Base-by-base conservation (phyloP, 768 basidiomycete species). In the Chalciporus pseudorubinellus region DNA sequence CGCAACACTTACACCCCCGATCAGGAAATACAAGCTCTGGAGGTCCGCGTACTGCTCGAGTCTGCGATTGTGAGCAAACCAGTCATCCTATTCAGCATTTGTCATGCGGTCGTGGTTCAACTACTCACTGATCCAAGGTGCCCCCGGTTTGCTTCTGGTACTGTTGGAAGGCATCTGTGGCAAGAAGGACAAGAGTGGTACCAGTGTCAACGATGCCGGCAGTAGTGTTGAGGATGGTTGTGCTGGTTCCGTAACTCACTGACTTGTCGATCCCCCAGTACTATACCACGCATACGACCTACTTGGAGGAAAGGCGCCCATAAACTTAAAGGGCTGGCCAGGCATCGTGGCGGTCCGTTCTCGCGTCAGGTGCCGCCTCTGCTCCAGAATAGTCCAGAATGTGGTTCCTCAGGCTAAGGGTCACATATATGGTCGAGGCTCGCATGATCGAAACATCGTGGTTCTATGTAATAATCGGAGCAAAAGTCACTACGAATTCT, bases 141-240 rank as follows among this genome's bases (percentile, higher is more conserved):
- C 75, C 83, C 16, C 80, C 81, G 1, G 80, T 82, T 14, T 77
- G 78, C 18, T 70, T 16, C 64, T 80, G 72, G 60, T 85, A 87
- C 11, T 67, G 69, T 44, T 77, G 62, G 72, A 83, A 85, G 5
- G 80, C 80, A 52, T 83, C 81, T 40, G 79, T 79, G 11, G 82
- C 81, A 49, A 84, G 63, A 45, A 83, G 69, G 4, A 83, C 59
- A 33, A 82, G 68, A 16, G 82, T 80, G 28, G 81, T 80, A 40
- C 79, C 76, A 26, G 76, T 77, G 59, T 80, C 80, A 34, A 81
- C 75, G 53, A 80, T 79, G 13, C 80, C 80, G 3, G 77, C 61
- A 39, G 73, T 70, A 28, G 50, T 56, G 19, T 59, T 52, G 21
- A 75, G 58, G 26, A 81, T 65, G 21, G 64, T 60, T 3, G 69